Percentiles rank a stretch among this genome's conserved stretches.
phyloP scores from a whole-genome alignment of 257 asterid genomes.

The Ocimum tenuiflorum region DNA sequence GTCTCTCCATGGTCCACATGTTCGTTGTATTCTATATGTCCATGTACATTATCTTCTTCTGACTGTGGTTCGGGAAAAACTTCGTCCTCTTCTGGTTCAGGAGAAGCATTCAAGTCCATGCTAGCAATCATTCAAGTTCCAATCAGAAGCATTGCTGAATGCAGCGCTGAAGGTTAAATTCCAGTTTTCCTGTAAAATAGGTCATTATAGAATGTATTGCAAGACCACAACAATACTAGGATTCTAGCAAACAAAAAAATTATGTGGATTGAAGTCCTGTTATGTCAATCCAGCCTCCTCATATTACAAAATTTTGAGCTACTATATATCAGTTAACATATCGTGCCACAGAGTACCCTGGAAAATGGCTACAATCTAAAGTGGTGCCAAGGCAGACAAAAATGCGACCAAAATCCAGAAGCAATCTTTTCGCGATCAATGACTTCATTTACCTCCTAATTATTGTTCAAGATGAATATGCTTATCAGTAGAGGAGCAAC shows the following conservation, averaged over 20 bases:
- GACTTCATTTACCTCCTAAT: no score
- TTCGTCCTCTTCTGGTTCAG: constrained; percentile 89
- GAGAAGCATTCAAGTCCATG: constrained; percentile 96
- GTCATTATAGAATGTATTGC: not conserved
- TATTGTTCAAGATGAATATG: not conserved
- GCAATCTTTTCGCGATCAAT: not conserved
- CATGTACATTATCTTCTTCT: constrained; percentile 56
- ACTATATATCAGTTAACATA: no score
- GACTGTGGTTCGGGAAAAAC: constrained; percentile 48
- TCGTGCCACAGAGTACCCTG: not conserved
- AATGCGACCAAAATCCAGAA: not conserved
- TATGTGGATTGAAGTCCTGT: not conserved
- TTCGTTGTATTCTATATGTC: constrained; percentile 38
- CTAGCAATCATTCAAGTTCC: constrained; percentile 47
- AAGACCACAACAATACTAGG: not conserved
- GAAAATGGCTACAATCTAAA: not conserved
- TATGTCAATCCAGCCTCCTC: no score
- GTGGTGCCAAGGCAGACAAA: not conserved
- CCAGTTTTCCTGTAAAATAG: constrained; percentile 9
- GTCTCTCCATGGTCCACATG: constrained; percentile 47
- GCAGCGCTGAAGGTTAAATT: constrained; percentile 6
- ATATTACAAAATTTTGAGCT: no score
- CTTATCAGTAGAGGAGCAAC: not conserved
- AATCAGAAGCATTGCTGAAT: constrained; percentile 40
- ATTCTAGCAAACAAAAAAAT: not conserved